phyloP scores from a whole-genome alignment of 306 rosid species.

The Clitoria ternatea region DNA sequence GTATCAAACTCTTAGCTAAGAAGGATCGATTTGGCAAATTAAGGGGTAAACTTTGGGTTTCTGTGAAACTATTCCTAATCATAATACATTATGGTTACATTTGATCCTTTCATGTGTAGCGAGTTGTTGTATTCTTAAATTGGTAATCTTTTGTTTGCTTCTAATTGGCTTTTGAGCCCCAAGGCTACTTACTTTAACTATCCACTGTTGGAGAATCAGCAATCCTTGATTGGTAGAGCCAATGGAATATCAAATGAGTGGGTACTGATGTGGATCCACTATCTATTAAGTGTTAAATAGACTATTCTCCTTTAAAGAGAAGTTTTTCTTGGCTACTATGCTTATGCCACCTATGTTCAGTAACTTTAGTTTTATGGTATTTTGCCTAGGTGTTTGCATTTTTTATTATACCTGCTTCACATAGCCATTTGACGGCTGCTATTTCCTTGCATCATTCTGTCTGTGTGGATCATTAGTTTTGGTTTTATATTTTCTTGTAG shows the following conservation, averaged over 20 bases:
- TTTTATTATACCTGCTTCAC: not conserved
- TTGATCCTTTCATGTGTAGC: not conserved
- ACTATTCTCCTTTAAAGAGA: not conserved
- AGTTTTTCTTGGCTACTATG: not conserved
- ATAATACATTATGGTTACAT: not conserved
- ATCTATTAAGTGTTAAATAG: not conserved
- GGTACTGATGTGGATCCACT: not conserved
- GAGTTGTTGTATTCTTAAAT: not conserved
- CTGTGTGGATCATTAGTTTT: not conserved
- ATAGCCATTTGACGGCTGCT: not conserved
- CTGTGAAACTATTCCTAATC: not conserved
- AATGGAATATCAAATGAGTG: not conserved
- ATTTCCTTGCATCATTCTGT: not conserved
- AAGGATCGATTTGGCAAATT: not conserved
- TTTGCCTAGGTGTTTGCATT: not conserved
- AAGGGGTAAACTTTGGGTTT: not conserved
- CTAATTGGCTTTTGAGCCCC: not conserved
- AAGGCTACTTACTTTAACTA: not conserved
- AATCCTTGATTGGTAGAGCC: not conserved
- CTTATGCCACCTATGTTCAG: not conserved
- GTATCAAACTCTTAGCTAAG: not conserved
- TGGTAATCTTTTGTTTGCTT: not conserved
- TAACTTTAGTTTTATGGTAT: not conserved
- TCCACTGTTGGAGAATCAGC: not conserved
- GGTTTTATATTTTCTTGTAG: slow-evolving; percentile 2